Conservation (phyloP, 495 filamentous ascomycete species). For the Tuber indicum region DNA sequence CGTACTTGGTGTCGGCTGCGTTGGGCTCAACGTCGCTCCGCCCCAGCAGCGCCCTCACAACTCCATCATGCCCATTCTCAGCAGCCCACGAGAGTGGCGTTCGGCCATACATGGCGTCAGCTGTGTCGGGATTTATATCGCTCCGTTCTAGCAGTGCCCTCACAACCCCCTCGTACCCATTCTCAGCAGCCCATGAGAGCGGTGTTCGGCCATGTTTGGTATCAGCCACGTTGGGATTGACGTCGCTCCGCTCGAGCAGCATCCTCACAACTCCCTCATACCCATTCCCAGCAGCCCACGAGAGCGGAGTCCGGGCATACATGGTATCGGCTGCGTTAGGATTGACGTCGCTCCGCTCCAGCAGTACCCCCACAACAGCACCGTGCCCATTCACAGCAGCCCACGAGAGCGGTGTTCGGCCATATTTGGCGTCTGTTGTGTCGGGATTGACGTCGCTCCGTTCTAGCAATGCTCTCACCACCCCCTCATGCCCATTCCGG, state of each 20-base stretch:
- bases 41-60: neutral
- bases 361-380: conserved; percentile 35
- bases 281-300: conserved; percentile 43
- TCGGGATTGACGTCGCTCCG: conserved; percentile 19
- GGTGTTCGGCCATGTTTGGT: conserved; percentile 32
- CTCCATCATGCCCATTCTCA: neutral
- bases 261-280: conserved; percentile 42
- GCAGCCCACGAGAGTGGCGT: conserved; percentile 29
- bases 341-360: conserved; percentile 14
- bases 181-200: conserved; percentile 43
- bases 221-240: conserved; percentile 11
- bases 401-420: conserved; percentile 44
- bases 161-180: conserved; percentile 44
- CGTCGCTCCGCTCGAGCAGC: conserved; percentile 6
- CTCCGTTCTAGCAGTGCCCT: conserved; percentile 3
- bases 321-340: conserved; percentile 6
- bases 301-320: conserved; percentile 38
- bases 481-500: conserved; percentile 30
- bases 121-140: conserved; percentile 12
- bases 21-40: neutral
- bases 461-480: conserved; percentile 35
- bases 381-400: conserved; percentile 44
- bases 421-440: conserved; percentile 21
- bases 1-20: neutral
- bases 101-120: conserved; percentile 14